A percentile compares a stretch with the other conserved stretches of the same genome.
These are phyloP conservation scores for Tetraselmis striata DNA, from an alignment of 139 green algal species.

Conservation along the genomic window DNA sequence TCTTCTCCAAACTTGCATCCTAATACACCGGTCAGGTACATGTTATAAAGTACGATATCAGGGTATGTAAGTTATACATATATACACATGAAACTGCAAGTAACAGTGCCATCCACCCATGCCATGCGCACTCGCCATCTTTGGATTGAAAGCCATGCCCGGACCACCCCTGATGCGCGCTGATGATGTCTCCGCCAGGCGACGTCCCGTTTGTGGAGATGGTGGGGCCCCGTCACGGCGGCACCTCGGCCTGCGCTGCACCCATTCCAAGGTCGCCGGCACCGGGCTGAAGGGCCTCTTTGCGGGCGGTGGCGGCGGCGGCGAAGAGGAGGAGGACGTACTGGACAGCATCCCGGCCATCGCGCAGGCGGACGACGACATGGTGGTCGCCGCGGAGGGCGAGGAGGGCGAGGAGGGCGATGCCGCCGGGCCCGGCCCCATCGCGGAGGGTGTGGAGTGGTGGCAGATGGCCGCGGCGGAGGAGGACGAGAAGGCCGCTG, in stretches of 20 bases:
- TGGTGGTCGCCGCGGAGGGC: conserved; percentile 9
- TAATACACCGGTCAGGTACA: no score
- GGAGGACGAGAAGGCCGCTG: background rate
- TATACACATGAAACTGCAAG: background rate
- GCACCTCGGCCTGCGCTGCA: background rate
- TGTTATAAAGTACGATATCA: background rate
- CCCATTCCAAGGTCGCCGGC: conserved; percentile 13
- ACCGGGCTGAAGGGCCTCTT: conserved; percentile 7
- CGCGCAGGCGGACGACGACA: conserved; percentile 22
- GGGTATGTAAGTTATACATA: background rate
- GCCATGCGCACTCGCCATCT: background rate
- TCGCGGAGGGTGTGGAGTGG: background rate
- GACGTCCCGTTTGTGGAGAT: conserved; percentile 7
- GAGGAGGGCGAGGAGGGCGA: conserved; percentile 21
- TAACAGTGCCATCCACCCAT: background rate
- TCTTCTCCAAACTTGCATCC: no score
- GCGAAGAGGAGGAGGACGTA: conserved; percentile 7
- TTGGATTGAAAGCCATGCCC: background rate
- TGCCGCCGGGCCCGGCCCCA: background rate
- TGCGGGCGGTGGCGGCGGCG: no score
- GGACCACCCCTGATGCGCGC: background rate
- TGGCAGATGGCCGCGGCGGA: background rate
- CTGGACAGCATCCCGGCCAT: conserved; percentile 12
- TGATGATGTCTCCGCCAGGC: background rate
- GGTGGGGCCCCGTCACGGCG: conserved; percentile 7